Evolutionary conservation across 306 rosid genomes (phyloP), one percentile per base, ranked within the genome.

Genomic region (Sophora flavescens): DNA sequence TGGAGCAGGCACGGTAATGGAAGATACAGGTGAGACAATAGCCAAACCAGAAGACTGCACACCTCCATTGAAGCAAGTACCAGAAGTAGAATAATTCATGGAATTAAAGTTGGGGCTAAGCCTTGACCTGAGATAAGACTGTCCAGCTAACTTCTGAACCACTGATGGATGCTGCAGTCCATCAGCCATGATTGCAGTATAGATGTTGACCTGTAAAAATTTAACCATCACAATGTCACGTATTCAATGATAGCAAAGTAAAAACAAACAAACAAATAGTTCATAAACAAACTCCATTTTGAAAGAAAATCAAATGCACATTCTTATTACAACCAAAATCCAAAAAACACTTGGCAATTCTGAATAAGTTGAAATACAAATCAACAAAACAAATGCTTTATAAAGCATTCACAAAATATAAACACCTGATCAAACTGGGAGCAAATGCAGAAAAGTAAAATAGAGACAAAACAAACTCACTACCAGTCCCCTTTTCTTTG

Each of bases 121-220:
- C 85, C 89, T 90, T 65, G 93, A 90, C 56, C 77, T 62, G 78
- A 91, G 91, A 76, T 70, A 74, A 48, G 97, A 90, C 62, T 87
- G 87, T 59, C 91, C 93, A 18, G 82, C 87, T 63, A 91, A 62
- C 89, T 93, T 91, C 86, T 87, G 97, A 83, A 82, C 85, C 69
- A 88, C 81, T 3, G 91, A 89, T 70, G 92, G 97, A 82, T 87
- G 77, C 63, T 80, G 84, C 1, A 66, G 77, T 69, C 90, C 84
- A 86, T 91, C 97, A 9, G 84, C 89, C 98, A 93, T 93, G 74
- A 39, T 83, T 84, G 73, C n/a, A 62, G 74, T 73, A 76, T 77
- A 70, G 69, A 48, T 44, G 64, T 74, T 80, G 89, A 86, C 90
- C 97, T 93, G 78, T 15, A 5, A 66, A 65, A 15, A 66, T 56